Percentiles rank a stretch among this genome's conserved stretches.
phyloP scores from a whole-genome alignment of 495 filamentous ascomycete species.

The Aspergillus sclerotioniger region DNA sequence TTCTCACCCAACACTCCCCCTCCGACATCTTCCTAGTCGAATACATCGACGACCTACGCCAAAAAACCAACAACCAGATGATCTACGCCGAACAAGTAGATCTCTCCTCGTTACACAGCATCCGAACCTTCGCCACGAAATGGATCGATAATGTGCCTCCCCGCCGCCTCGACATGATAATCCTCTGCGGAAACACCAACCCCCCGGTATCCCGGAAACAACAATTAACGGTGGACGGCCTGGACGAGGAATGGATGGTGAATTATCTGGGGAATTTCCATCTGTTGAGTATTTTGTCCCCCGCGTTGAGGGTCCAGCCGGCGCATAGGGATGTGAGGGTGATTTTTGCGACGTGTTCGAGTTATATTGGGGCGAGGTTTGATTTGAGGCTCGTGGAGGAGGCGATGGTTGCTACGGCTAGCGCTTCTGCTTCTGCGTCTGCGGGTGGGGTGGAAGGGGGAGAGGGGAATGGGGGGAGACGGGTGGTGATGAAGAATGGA shows the following conservation, averaged over 20 bases:
- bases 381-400: conserved; percentile 47
- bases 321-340: conserved; percentile 90
- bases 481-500: background rate
- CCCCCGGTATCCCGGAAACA: conserved; percentile 59
- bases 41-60: conserved; percentile 84
- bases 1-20: conserved; percentile 78
- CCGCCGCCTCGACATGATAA: conserved; percentile 87
- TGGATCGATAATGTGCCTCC: conserved; percentile 97
- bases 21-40: conserved; percentile 87
- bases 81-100: conserved; percentile 96
- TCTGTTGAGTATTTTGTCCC: conserved; percentile 82
- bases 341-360: conserved; percentile 79
- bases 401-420: conserved; percentile 18
- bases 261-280: conserved; percentile 98
- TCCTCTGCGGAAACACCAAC: conserved; percentile 73
- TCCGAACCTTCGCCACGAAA: conserved; percentile 93
- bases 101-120: conserved; percentile 77
- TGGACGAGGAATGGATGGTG: conserved; percentile 87
- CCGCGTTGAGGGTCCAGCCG: conserved; percentile 84
- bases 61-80: conserved; percentile 75
- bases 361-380: conserved; percentile 71
- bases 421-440: conserved; percentile 15
- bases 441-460: background rate
- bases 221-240: conserved; percentile 64
- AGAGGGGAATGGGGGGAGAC: background rate